A percentile compares a stretch with the other conserved stretches of the same genome.
These are phyloP conservation scores for Neodidymelliopsis sp. DNA, from an alignment of 2,329 filamentous ascomycete genomes.

Conservation along the genomic window DNA sequence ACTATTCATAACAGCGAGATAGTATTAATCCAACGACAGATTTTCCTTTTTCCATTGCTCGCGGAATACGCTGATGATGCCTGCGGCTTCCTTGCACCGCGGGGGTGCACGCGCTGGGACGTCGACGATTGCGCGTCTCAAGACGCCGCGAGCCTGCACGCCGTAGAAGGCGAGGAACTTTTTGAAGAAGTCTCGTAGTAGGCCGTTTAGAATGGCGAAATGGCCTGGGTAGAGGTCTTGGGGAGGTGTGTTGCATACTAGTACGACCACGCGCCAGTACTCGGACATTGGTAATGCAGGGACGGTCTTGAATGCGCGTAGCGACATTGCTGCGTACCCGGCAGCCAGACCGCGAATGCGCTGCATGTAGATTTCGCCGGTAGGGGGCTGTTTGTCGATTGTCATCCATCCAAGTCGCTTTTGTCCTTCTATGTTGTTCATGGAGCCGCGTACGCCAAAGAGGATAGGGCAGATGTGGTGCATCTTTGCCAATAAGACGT, in stretches of 20 bases:
- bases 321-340: conserved; percentile 81
- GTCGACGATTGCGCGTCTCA: conserved; percentile 76
- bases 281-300: conserved; percentile 77
- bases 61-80: conserved; percentile 38
- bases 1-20: not conserved
- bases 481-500: conserved; percentile 88
- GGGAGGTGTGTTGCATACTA: conserved; percentile 77
- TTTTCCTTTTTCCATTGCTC: conserved; percentile 43
- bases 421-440: conserved; percentile 64
- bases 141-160: conserved; percentile 72
- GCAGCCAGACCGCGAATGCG: conserved; percentile 84
- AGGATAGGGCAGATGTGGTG: conserved; percentile 81
- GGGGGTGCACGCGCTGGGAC: conserved; percentile 62
- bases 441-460: conserved; percentile 81
- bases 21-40: conserved; percentile 18
- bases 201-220: conserved; percentile 58
- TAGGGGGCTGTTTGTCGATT: conserved; percentile 33
- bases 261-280: conserved; percentile 83
- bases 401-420: conserved; percentile 42
- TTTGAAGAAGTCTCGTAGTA: conserved; percentile 69
- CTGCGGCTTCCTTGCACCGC: conserved; percentile 36
- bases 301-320: conserved; percentile 73
- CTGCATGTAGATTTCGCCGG: conserved; percentile 76
- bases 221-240: conserved; percentile 58
- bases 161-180: conserved; percentile 85